These are phyloP conservation scores for Solanum sejunctum DNA, from an alignment of 257 asterid species.

Conservation along the genomic window DNA sequence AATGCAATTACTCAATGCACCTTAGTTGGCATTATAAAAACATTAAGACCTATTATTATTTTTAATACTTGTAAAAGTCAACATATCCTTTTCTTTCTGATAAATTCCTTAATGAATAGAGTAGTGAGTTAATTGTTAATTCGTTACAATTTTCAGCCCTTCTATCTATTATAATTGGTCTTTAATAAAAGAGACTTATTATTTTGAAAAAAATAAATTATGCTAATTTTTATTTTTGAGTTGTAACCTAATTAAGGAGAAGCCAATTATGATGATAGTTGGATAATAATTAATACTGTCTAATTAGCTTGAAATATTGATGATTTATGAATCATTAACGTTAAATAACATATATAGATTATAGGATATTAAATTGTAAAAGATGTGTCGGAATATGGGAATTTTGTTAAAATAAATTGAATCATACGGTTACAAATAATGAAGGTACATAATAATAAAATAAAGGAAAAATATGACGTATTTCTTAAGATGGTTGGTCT, in stretches of 20 bases:
- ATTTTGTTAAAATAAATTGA: neutral
- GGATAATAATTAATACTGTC: neutral
- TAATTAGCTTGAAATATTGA: neutral
- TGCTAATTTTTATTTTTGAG: neutral
- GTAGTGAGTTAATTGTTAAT: neutral
- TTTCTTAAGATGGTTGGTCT: neutral
- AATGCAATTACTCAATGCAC: slow-evolving; percentile 1
- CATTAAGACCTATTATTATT: neutral
- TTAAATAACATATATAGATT: neutral
- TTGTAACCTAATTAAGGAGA: neutral
- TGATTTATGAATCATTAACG: neutral
- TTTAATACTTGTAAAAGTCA: slow-evolving; percentile 8
- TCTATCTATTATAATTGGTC: neutral
- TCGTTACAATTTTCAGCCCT: neutral
- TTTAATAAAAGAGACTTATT: neutral
- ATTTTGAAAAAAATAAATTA: neutral
- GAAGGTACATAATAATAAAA: neutral
- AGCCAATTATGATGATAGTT: neutral
- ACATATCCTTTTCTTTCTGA: neutral
- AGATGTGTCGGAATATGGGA: neutral
- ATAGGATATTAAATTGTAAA: neutral
- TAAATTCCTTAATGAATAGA: neutral
- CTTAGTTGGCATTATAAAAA: slow-evolving; percentile 14
- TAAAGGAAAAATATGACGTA: neutral
- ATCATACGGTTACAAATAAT: neutral